Evolutionary conservation across 805 yeast species (phyloP).

Genomic region (Sungouiella thailandica): DNA sequence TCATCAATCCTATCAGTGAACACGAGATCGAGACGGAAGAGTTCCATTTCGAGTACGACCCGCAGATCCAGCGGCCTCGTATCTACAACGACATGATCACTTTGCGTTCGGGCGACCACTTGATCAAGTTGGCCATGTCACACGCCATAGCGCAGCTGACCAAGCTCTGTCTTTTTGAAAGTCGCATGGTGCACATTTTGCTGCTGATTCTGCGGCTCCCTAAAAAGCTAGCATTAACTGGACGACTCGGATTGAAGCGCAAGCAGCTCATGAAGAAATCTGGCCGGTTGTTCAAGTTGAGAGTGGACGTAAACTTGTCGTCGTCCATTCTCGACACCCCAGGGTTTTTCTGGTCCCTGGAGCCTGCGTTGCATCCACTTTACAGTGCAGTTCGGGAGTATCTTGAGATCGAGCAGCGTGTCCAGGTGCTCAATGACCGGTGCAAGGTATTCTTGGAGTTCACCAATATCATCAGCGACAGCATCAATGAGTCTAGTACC

Average conservation of each 20-base stretch:
- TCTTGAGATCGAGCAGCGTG: slow-evolving; percentile 90
- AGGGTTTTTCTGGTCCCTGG: slow-evolving; percentile 91
- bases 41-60: slow-evolving; percentile 69
- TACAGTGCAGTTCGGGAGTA: slow-evolving; percentile 88
- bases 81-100: slow-evolving; percentile 95
- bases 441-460: slow-evolving; percentile 92
- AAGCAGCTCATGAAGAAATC: slow-evolving; percentile 83
- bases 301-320: slow-evolving; percentile 90
- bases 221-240: slow-evolving; percentile 83
- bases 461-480: slow-evolving; percentile 87
- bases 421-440: slow-evolving; percentile 87
- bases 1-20: slow-evolving; percentile 72
- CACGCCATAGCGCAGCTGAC: slow-evolving; percentile 98
- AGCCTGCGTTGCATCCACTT: slow-evolving; percentile 91
- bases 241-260: slow-evolving; percentile 77
- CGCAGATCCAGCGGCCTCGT: slow-evolving; percentile 57
- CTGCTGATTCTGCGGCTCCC: slow-evolving; percentile 87
- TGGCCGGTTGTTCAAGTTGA: slow-evolving; percentile 80
- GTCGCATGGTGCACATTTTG: slow-evolving; percentile 79
- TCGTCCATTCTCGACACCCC: slow-evolving; percentile 93
- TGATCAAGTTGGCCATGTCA: slow-evolving; percentile 86
- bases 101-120: slow-evolving; percentile 82
- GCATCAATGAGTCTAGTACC: slow-evolving; percentile 90
- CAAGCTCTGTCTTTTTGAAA: slow-evolving; percentile 84
- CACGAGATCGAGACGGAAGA: slow-evolving; percentile 92